Conservation (phyloP, 1,139 yeast genomes). For the Ogataea hybrid region DNA sequence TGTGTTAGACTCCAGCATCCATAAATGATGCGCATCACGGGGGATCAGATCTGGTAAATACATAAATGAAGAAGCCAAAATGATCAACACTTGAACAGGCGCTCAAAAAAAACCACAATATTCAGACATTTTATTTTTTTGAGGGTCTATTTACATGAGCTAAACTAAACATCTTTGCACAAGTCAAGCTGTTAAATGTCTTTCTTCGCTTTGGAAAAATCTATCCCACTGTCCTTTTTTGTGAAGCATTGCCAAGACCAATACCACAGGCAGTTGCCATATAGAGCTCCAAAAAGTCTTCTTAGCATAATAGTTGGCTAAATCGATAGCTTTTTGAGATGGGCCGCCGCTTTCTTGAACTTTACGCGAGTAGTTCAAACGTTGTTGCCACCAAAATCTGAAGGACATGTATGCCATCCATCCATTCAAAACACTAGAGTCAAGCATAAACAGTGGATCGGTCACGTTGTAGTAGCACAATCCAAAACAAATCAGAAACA, state of each 20-base stretch:
- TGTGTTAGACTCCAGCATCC: slow-evolving; percentile 33
- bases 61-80: slow-evolving; percentile 30
- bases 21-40: slow-evolving; percentile 42
- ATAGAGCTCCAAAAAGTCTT: slow-evolving; percentile 94
- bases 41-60: slow-evolving; percentile 46
- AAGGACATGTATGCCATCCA: slow-evolving; percentile 84
- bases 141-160: slow-evolving; percentile 3
- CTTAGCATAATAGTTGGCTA: slow-evolving; percentile 69
- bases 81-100: too few relatives aligned
- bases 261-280: slow-evolving; percentile 87
- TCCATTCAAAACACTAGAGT: slow-evolving; percentile 76
- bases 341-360: slow-evolving; percentile 36
- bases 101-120: too few relatives aligned
- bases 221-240: slow-evolving; percentile 96
- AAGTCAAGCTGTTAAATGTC: slow-evolving; percentile 1
- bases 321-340: slow-evolving; percentile 50
- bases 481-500: slow-evolving; percentile 93
- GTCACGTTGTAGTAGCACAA: slow-evolving; percentile 76
- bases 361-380: slow-evolving; percentile 46
- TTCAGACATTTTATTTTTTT: not conserved
- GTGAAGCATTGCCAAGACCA: slow-evolving; percentile 90
- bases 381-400: slow-evolving; percentile 81
- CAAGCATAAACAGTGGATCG: slow-evolving; percentile 76
- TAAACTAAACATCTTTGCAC: slow-evolving; percentile 7
- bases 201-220: slow-evolving; percentile 29